These are phyloP conservation scores for Seiridium unicorne DNA, from an alignment of 2,329 filamentous ascomycete species.

Conservation along the genomic window DNA sequence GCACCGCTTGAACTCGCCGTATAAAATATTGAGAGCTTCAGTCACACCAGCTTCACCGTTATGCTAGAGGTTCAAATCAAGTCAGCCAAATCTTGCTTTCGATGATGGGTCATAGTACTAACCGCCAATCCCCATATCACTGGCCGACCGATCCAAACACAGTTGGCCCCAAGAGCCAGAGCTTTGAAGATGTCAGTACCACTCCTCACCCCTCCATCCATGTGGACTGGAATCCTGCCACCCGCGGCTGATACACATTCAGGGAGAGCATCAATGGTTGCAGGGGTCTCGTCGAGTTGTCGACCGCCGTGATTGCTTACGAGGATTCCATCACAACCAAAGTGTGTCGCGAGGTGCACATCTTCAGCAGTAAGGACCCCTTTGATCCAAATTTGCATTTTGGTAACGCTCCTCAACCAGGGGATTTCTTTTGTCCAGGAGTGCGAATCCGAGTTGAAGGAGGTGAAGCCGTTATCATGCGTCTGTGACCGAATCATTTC, in stretches of 20 bases:
- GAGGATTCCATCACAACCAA: slow-evolving; percentile 38
- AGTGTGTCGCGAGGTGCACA: slow-evolving; percentile 31
- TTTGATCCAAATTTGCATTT: slow-evolving; percentile 44
- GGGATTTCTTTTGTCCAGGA: slow-evolving; percentile 49
- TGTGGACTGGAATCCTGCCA: slow-evolving; percentile 37
- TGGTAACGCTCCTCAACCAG: slow-evolving; percentile 47
- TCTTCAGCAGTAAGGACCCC: slow-evolving; percentile 30
- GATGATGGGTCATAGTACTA: not conserved
- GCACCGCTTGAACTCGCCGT: not conserved
- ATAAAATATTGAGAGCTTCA: not conserved
- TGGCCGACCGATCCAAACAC: slow-evolving; percentile 14
- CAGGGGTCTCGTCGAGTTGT: slow-evolving; percentile 42
- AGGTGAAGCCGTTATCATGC: slow-evolving; percentile 20
- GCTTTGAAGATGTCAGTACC: slow-evolving; percentile 17
- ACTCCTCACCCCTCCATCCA: slow-evolving; percentile 7
- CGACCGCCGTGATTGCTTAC: slow-evolving; percentile 46
- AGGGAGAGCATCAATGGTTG: slow-evolving; percentile 38
- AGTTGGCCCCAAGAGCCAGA: slow-evolving; percentile 15
- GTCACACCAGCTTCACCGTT: not conserved
- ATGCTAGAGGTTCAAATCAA: not conserved
- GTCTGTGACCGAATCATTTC: slow-evolving; percentile 13
- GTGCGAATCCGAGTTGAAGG: slow-evolving; percentile 25
- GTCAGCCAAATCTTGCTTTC: not conserved
- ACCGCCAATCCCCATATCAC: slow-evolving; percentile 13
- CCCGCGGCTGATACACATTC: slow-evolving; percentile 48